Evolutionary conservation across 345 rosid genomes (phyloP).

Genomic region (Cardamine resedifolia): DNA sequence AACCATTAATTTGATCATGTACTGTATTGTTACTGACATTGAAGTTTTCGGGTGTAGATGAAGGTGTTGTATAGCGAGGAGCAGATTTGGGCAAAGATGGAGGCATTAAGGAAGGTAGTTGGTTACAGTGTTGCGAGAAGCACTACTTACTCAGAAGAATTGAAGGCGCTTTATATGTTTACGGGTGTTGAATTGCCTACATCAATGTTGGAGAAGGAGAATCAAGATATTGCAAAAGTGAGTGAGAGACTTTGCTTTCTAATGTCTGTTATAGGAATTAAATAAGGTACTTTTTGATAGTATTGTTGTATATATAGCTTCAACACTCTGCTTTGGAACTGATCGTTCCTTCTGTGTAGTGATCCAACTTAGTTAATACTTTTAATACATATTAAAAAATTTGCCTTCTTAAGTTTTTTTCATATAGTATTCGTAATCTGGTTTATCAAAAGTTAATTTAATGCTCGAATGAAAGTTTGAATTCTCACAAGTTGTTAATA

Average conservation of each 20-base stretch:
- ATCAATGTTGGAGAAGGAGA: slow-evolving; percentile 49
- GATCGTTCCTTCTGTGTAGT: slow-evolving; percentile 2
- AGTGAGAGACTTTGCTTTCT: slow-evolving; percentile 56
- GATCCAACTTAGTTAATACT: neutral
- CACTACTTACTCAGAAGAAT: slow-evolving; percentile 52
- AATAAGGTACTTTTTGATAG: slow-evolving; percentile 11
- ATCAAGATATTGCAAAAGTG: slow-evolving; percentile 48
- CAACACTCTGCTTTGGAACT: neutral
- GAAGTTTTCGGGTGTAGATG: slow-evolving; percentile 3
- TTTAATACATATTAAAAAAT: no score
- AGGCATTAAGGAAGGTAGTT: slow-evolving; percentile 50
- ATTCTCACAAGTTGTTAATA: neutral
- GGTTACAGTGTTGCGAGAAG: slow-evolving; percentile 54
- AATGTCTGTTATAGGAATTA: slow-evolving; percentile 70
- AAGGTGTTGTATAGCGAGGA: slow-evolving; percentile 44
- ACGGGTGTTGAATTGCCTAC: slow-evolving; percentile 64
- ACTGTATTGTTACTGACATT: slow-evolving; percentile 4
- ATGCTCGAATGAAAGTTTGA: neutral
- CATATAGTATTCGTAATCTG: no score
- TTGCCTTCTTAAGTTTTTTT: no score
- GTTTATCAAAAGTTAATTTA: no score
- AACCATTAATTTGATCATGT: neutral
- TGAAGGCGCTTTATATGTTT: slow-evolving; percentile 67
- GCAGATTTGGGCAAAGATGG: slow-evolving; percentile 60
- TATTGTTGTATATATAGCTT: neutral